phyloP scores from a whole-genome alignment of 176 grass and related monocot genomes.

The bread wheat (Triticum aestivum) region DNA sequence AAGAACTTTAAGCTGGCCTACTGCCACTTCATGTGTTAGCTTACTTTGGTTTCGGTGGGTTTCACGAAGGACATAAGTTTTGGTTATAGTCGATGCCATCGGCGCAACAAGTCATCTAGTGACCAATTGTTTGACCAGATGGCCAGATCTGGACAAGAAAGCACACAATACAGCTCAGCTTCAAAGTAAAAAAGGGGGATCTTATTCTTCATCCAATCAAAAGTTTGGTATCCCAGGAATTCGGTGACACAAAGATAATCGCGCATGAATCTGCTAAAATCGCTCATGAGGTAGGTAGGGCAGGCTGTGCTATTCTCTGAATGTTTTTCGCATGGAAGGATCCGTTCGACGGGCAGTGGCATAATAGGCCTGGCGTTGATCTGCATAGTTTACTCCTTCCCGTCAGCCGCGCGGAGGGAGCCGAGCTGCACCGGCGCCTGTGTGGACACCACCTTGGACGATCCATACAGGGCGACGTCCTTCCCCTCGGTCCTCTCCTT shows the following conservation, averaged over 20 bases:
- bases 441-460: constrained; percentile 65
- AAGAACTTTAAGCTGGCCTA: no score
- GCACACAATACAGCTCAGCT: not conserved
- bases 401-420: constrained; percentile 85
- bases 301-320: constrained; percentile 29
- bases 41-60: not conserved
- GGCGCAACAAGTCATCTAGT: no score
- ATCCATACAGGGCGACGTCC: constrained; percentile 59
- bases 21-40: no score
- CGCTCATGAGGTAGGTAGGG: not conserved
- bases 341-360: not conserved
- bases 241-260: not conserved
- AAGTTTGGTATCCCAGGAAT: not conserved
- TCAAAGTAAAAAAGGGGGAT: not conserved
- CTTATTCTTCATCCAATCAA: not conserved
- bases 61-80: not conserved
- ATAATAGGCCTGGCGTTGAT: not conserved
- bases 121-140: not conserved
- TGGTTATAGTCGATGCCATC: no score
- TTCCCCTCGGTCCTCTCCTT: constrained; percentile 56
- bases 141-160: not conserved
- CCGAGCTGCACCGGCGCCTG: constrained; percentile 82
- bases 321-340: not conserved
- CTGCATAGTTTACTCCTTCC: constrained; percentile 58
- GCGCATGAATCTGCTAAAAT: not conserved